Conservation (phyloP, 192 early-diverging fungal genomes). For the Nowakowskiella sp. region DNA sequence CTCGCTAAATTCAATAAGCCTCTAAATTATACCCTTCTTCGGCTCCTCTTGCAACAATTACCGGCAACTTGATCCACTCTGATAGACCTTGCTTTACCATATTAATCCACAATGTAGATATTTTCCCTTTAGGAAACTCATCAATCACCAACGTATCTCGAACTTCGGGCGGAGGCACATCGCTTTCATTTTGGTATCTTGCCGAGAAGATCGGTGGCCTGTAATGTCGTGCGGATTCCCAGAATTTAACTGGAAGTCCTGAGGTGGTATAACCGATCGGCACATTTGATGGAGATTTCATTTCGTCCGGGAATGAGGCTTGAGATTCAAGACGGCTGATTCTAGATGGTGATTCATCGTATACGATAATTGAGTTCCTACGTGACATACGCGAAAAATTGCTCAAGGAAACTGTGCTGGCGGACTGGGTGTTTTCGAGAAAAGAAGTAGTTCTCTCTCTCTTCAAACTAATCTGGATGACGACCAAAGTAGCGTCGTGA, state of each 20-base stretch:
- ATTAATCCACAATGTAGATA: slow-evolving; percentile 62
- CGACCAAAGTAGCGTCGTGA: slow-evolving; percentile 34
- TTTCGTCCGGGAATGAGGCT: neutral
- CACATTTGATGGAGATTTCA: neutral
- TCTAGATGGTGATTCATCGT: slow-evolving; percentile 30
- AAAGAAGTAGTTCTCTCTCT: slow-evolving; percentile 10
- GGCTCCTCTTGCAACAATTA: slow-evolving; percentile 69
- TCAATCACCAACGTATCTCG: slow-evolving; percentile 51
- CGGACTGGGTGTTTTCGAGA: slow-evolving; percentile 1
- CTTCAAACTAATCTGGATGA: slow-evolving; percentile 37
- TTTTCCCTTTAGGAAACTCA: slow-evolving; percentile 49
- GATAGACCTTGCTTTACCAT: slow-evolving; percentile 58
- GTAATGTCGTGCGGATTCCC: slow-evolving; percentile 46
- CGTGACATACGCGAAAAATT: slow-evolving; percentile 27
- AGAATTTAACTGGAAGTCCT: slow-evolving; percentile 22
- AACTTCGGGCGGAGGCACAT: slow-evolving; percentile 55
- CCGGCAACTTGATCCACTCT: slow-evolving; percentile 60
- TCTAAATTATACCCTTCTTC: slow-evolving; percentile 28
- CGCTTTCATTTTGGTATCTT: slow-evolving; percentile 43
- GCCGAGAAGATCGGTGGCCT: slow-evolving; percentile 41
- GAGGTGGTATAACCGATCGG: neutral
- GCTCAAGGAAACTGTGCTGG: slow-evolving; percentile 8
- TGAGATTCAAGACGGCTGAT: neutral
- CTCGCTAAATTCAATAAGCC: slow-evolving; percentile 1
- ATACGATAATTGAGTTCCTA: slow-evolving; percentile 60